Conservation (phyloP, 495 filamentous ascomycete species). For the Aspergillus campestris region DNA sequence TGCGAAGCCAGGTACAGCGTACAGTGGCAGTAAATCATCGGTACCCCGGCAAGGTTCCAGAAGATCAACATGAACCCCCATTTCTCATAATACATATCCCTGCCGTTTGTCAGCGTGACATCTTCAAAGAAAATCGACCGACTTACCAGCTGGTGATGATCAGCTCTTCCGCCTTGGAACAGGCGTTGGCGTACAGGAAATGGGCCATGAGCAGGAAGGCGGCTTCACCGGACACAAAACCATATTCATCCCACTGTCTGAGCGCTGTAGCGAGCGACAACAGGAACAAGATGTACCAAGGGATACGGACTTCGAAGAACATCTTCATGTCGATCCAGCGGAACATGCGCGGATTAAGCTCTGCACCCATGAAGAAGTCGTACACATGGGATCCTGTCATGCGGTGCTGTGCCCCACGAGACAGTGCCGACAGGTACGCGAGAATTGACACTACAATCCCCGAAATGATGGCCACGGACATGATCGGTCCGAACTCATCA, state of each 20-base stretch:
- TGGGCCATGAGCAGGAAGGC: constrained; percentile 81
- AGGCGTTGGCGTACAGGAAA: constrained; percentile 89
- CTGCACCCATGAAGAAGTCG: constrained; percentile 98
- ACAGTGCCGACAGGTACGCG: constrained; percentile 71
- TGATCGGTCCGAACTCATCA: constrained; percentile 79
- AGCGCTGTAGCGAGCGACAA: constrained; percentile 67
- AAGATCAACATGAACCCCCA: constrained; percentile 99
- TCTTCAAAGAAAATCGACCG: not conserved
- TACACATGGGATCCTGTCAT: constrained; percentile 92
- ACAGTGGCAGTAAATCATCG: constrained; percentile 92
- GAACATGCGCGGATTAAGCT: constrained; percentile 88
- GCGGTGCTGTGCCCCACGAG: constrained; percentile 69
- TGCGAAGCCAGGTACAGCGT: constrained; percentile 86
- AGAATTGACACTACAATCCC: constrained; percentile 70
- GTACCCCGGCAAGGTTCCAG: constrained; percentile 97
- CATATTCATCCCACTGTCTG: constrained; percentile 77
- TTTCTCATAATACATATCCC: constrained; percentile 98
- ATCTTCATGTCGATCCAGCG: constrained; percentile 93
- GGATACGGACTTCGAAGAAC: constrained; percentile 94
- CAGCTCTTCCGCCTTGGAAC: constrained; percentile 87
- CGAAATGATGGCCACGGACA: constrained; percentile 80
- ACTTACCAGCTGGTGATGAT: constrained; percentile 78
- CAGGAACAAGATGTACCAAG: constrained; percentile 88
- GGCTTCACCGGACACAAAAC: constrained; percentile 82
- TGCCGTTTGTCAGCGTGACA: constrained; percentile 8